Percentiles rank a stretch among this genome's conserved stretches.
These are phyloP conservation scores for Serendipita sp. DNA, from an alignment of 1,284 basidiomycete genomes.

Conservation along the genomic window DNA sequence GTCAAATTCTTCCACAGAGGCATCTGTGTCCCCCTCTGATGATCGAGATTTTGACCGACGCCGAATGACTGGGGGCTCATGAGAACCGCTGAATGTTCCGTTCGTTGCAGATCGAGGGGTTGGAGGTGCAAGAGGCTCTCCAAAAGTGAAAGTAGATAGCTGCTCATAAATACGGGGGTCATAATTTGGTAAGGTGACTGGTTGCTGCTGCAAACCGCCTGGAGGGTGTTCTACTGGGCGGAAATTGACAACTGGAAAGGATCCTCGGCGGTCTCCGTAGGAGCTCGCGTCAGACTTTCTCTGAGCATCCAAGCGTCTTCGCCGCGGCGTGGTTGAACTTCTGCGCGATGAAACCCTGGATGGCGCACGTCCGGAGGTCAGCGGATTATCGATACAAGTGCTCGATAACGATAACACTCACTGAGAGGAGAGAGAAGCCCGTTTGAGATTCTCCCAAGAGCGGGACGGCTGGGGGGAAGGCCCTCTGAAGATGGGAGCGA, in stretches of 20 bases:
- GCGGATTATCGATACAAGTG: not conserved
- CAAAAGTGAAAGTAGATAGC: conserved; percentile 4
- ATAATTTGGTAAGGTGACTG: not conserved
- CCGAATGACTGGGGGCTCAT: not conserved
- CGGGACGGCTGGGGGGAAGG: not conserved
- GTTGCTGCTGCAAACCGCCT: not conserved
- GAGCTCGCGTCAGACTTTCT: conserved; percentile 1
- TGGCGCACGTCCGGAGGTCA: not conserved
- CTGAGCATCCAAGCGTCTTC: not conserved
- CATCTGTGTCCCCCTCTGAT: not conserved
- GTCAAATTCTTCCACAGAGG: conserved; percentile 19
- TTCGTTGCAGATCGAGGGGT: not conserved
- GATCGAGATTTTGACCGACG: not conserved
- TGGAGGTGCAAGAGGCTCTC: not conserved
- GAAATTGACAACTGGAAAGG: not conserved
- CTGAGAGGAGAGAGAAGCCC: conserved; percentile 3
- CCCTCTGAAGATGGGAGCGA: not conserved
- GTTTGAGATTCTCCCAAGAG: not conserved
- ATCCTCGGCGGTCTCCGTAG: not conserved
- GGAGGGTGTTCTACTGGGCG: conserved; percentile 2
- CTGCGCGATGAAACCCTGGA: conserved; percentile 1
- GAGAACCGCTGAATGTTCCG: not conserved
- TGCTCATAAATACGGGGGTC: conserved; percentile 4
- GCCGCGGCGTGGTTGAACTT: not conserved
- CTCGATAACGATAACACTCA: not conserved